Base-by-base conservation (phyloP, 257 asterid genomes). In the Solanum rostratum region DNA sequence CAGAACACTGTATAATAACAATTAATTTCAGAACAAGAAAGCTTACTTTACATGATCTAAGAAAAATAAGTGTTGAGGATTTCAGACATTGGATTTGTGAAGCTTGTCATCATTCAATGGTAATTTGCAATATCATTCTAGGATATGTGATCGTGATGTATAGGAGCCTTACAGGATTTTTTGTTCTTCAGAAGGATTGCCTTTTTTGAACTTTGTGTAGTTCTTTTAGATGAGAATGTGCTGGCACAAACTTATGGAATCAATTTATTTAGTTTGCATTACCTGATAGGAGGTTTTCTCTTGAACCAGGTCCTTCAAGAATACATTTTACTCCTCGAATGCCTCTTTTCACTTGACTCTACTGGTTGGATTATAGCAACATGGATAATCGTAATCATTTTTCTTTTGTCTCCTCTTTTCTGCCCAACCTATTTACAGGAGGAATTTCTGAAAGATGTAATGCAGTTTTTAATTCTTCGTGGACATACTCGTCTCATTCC, bases 401-500 rank as follows among this genome's bases (percentile, higher is more conserved):
- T 70, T 79, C 59, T 81, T 50, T 45, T 84, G 43, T 80, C 43
- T n/a, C 74, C 37, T 53, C 27, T 7, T 83, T 84, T 70, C 53
- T 74, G 69, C 74, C 59, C 33, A 7, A 83, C 65, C 50, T 37
- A 71, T 57, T 53, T 24, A 60, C 87, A 97, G 99, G 99, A 97
- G 92, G 99, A 95, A 83, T 97, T 97, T 85, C 88, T 95, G 53
- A 94, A 94, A 89, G 99, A 97, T 85, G 99, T 97, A 4, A 97
- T 97, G 99, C 98, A 95, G 87, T 95, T 97, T 88, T 93, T 97
- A 73, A 91, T 94, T 82, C 99, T 97, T 83, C 93, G 99, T 80
- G 99, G 99, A 15, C 99, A 97, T 86, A 95, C 91, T 76, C 99
- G 99, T 80, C 99, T 97, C 80, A 92, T 97, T 88, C 99, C 99